Evolutionary conservation across 306 rosid genomes (phyloP), one percentile per base, ranked within the genome.

Genomic region (Citrullus colocynthis): DNA sequence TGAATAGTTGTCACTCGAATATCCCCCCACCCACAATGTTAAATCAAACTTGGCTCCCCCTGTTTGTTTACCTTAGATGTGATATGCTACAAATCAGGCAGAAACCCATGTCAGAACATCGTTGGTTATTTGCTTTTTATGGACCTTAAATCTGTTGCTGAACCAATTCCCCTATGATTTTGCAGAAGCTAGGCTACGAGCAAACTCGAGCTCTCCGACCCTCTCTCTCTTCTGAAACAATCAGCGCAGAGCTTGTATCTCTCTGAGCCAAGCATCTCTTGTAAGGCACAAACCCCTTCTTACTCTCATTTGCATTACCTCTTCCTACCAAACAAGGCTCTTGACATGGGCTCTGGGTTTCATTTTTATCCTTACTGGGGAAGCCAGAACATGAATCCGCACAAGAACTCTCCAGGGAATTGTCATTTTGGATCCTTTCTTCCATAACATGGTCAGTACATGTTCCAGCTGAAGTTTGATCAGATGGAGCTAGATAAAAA

Each of bases 201-300:
- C 98, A 94, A 74, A 89, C 90, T 3, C 98, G 89, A 78, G 93
- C 88, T 79, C 92, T 71, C 82, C 88, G 97, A 9, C 90, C 81
- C 54, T 86, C 87, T 83, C 97, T 86, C 71, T 89, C 95, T 70
- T 88, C 90, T 7, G 86, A 44, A 32, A 54, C 74, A 34, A 75
- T 85, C 63, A 78, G 80, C 6, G 88, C 78, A 9, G 96, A 87
- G 85, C 60, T 79, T 21, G 82, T 80, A 56, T 84, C 96, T 83
- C 89, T 87, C 80, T 92, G 90, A 74, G 95, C 80, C 67, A 92
- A 75, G 82, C 96, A 92, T 81, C 95, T 86, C 84, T 94, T 94
- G 81, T 91, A 94, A 36, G 96, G 95, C 60, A 86, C 90, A 80
- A 94, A 92, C 34, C 98, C 98, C 81, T 79, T 87, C 59, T 83